Evolutionary conservation across 306 rosid genomes (phyloP).

Genomic region (Erythrophleum fordii): DNA sequence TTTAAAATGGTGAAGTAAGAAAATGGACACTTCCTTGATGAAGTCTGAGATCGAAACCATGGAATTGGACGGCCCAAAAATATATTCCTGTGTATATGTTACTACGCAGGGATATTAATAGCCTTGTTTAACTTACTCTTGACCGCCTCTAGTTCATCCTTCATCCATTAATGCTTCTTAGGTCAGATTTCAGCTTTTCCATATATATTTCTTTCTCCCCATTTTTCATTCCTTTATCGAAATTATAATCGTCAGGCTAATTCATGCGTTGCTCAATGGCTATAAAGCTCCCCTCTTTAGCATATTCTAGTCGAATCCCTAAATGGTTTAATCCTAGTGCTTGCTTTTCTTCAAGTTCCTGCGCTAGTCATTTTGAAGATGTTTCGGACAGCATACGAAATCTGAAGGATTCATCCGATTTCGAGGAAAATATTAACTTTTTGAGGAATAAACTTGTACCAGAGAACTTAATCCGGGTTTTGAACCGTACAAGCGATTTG

Average conservation of each 20-base stretch:
- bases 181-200: conserved; percentile 51
- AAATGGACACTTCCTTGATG: no score
- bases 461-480: conserved; percentile 58
- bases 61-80: neutral
- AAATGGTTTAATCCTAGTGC: conserved; percentile 53
- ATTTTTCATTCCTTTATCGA: conserved; percentile 19
- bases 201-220: conserved; percentile 2
- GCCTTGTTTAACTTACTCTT: neutral
- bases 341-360: conserved; percentile 54
- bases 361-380: conserved; percentile 44
- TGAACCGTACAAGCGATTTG: conserved; percentile 64
- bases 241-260: conserved; percentile 4
- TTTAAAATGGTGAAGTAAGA: no score
- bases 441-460: conserved; percentile 64
- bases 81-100: neutral
- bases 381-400: conserved; percentile 51
- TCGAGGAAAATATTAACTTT: conserved; percentile 54
- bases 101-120: neutral
- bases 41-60: neutral
- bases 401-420: conserved; percentile 47
- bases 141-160: neutral
- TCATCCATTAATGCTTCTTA: conserved; percentile 24
- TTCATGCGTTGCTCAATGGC: conserved; percentile 59
- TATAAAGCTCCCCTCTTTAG: conserved; percentile 59
- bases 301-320: conserved; percentile 56